Conservation (phyloP, 208 protist species). For the Acanthamoeba castellanii region DNA sequence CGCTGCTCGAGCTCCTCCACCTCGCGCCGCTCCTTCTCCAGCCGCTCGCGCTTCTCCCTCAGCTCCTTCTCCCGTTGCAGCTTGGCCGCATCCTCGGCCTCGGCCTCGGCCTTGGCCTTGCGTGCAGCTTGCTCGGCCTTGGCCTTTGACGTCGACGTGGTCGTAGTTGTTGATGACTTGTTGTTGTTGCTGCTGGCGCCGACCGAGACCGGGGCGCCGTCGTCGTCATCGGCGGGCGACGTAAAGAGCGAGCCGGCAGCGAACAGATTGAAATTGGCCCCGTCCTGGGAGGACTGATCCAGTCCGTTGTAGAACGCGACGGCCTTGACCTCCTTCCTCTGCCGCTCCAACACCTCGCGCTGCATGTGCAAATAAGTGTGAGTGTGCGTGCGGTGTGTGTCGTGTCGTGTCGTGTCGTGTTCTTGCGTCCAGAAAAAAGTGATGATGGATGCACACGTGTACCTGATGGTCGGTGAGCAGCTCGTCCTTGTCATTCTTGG, state of each 20-base stretch:
- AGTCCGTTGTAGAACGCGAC: conserved; percentile 54
- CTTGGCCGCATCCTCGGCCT: not conserved
- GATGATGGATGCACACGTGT: not conserved
- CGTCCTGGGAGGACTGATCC: conserved; percentile 44
- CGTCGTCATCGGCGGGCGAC: not conserved
- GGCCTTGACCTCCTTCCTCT: conserved; percentile 30
- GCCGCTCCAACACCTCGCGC: conserved; percentile 19
- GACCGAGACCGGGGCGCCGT: not conserved
- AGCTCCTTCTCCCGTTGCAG: not conserved
- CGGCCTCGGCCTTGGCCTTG: not conserved
- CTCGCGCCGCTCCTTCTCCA: not conserved
- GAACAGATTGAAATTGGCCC: conserved; percentile 18
- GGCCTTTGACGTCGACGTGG: not conserved
- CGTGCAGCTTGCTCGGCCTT: not conserved
- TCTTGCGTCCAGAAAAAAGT: not conserved
- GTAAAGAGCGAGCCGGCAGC: conserved; percentile 1
- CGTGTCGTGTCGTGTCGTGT: too few relatives aligned
- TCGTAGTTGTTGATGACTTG: not conserved
- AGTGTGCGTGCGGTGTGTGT: too few relatives aligned
- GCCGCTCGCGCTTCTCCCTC: not conserved
- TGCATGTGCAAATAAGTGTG: not conserved
- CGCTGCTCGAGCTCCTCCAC: not conserved
- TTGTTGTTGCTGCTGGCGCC: not conserved
- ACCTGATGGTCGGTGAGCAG: conserved; percentile 33
- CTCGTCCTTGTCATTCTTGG: conserved; percentile 6